These are phyloP conservation scores for Chenopodium suecicum DNA, from an alignment of 148 eudicot genomes.

Conservation along the genomic window DNA sequence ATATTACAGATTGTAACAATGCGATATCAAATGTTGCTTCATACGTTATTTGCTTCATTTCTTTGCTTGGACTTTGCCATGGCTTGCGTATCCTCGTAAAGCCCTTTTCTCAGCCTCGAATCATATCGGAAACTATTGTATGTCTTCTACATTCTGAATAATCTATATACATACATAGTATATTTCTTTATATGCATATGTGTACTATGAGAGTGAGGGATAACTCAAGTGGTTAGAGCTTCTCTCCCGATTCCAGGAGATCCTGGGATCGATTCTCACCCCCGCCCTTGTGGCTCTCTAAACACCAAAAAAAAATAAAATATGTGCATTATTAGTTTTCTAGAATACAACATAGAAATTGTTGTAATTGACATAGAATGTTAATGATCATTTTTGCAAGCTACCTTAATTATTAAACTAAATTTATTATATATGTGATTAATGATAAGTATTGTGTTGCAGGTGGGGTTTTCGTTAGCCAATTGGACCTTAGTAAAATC, in stretches of 20 bases:
- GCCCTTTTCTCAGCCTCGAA: constrained; percentile 69
- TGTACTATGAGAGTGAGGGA: too few species aligned
- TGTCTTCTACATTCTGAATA: neutral
- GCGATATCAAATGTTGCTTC: constrained; percentile 35
- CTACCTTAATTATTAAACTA: too few species aligned
- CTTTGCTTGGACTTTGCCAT: constrained; percentile 49
- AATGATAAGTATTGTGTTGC: constrained; percentile 17
- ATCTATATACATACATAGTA: neutral
- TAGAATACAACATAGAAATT: too few species aligned
- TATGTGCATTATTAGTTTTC: too few species aligned
- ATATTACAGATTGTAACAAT: constrained; percentile 2
- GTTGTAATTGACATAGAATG: too few species aligned
- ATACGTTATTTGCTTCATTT: constrained; percentile 34
- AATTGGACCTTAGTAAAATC: constrained; percentile 32
- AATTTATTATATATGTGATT: neutral
- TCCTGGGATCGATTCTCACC: too few species aligned
- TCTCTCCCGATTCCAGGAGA: too few species aligned
- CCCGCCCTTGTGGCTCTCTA: too few species aligned
- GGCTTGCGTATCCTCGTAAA: constrained; percentile 49
- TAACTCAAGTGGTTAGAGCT: too few species aligned
- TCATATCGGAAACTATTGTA: constrained; percentile 81
- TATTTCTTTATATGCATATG: too few species aligned
- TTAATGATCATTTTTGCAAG: too few species aligned
- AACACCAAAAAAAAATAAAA: too few species aligned
- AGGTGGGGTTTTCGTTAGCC: constrained; percentile 76